Evolutionary conservation across 768 basidiomycete genomes (phyloP), one percentile per base, ranked within the genome.

Genomic region (Panaeolus cyanescens): DNA sequence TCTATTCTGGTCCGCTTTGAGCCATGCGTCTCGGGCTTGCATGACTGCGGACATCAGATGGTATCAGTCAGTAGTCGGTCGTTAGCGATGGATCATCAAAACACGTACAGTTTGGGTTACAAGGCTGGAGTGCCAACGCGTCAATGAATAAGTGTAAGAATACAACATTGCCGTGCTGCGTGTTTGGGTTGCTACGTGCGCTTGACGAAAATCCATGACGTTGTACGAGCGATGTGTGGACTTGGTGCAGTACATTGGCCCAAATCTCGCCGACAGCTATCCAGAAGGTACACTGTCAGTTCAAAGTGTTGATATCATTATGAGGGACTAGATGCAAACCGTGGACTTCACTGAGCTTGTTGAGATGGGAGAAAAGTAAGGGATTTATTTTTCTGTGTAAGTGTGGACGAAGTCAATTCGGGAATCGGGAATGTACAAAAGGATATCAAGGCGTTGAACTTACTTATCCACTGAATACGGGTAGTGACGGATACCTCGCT

Each of bases 191-290:
- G 25, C 59, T 70, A 40, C 67, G 68, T 7, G 78, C 79, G 8
- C 71, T 73, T 1, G 73, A 40, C 3, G 74, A 74, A 63, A 68
- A 79, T 5, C 77, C 78, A 37, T 74, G 65, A 5, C 62, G 63
- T 2, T 22, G 63, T 13, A 79, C 74, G 32, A 80, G 75, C 5
- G 71, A 66, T 2, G 79, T 75, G 58, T 77, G 76, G 45, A 79
- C 75, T 32, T 77, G 75, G 67, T 79, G 75, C 0, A 79, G 71
- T 6, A 72, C 72, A 65, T 77, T 80, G n/a, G 79, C 78, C 79
- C 78, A 80, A 22, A 86, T 75, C 66, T 86, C 84, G 31, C 86
- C 86, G 61, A 85, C 85, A 30, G 63, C 76, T 74, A n/a, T n/a
- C n/a, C n/a, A n/a, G 32, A 9, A 30, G 15, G 6, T 20, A 20